Conservation (phyloP, 2,329 filamentous ascomycete genomes). For the Trichoderma afroharzianum region DNA sequence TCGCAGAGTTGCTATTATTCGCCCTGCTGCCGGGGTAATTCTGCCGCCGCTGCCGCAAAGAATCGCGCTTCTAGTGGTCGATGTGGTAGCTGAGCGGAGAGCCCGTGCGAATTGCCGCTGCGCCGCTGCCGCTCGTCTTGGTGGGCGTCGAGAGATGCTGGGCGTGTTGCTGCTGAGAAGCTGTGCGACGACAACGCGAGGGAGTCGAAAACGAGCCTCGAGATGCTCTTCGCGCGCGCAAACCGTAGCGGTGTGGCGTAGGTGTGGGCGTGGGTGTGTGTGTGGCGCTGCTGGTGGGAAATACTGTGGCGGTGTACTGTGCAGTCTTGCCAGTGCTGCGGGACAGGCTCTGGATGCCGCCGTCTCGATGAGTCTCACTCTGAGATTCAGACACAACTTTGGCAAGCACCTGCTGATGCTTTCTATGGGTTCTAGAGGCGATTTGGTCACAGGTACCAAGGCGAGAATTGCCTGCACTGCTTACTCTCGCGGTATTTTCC, state of each 20-base stretch:
- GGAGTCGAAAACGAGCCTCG: conserved; percentile 21
- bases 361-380: background rate
- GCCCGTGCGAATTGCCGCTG: background rate
- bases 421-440: background rate
- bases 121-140: background rate
- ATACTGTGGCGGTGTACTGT: conserved; percentile 17
- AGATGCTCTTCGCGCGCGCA: conserved; percentile 27
- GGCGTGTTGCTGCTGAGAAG: background rate
- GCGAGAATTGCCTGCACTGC: background rate
- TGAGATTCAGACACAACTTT: background rate
- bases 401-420: background rate
- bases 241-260: conserved; percentile 23
- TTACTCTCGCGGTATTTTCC: background rate
- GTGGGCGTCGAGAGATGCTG: background rate
- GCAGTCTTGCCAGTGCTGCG: background rate
- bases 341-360: background rate
- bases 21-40: background rate
- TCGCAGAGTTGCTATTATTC: background rate
- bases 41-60: background rate
- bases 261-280: conserved; percentile 25
- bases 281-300: background rate
- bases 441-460: background rate
- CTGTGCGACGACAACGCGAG: conserved; percentile 21
- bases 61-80: background rate
- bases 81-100: conserved; percentile 6